A percentile compares a stretch with the other conserved stretches of the same genome.
Evolutionary conservation across 1,284 basidiomycete genomes (phyloP).

Genomic region (Mycena sp.): DNA sequence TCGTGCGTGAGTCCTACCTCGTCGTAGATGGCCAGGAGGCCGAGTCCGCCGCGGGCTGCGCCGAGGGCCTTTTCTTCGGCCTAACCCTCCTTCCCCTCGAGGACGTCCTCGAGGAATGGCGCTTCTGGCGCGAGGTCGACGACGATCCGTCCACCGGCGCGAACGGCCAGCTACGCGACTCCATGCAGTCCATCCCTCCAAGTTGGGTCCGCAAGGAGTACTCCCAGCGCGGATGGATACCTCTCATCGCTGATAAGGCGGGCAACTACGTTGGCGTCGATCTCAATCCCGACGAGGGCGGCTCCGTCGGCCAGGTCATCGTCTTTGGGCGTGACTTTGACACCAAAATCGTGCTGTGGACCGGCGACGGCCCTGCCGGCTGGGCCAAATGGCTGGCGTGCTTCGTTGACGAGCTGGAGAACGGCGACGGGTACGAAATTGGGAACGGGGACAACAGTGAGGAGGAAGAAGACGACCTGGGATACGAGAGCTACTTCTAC

Average conservation of each 20-base stretch:
- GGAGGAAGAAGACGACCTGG: slow-evolving; percentile 83
- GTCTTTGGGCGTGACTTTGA: slow-evolving; percentile 98
- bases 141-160: slow-evolving; percentile 83
- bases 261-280: slow-evolving; percentile 99
- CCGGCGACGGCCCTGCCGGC: slow-evolving; percentile 89
- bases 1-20: slow-evolving; percentile 87
- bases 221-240: slow-evolving; percentile 96
- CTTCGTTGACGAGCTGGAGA: slow-evolving; percentile 94
- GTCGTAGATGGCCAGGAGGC: slow-evolving; percentile 89
- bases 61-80: slow-evolving; percentile 92
- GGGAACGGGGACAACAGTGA: slow-evolving; percentile 76
- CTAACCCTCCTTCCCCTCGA: slow-evolving; percentile 87
- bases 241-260: slow-evolving; percentile 90
- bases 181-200: slow-evolving; percentile 91
- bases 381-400: slow-evolving; percentile 96
- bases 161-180: slow-evolving; percentile 73
- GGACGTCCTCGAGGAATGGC: slow-evolving; percentile 92
- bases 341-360: slow-evolving; percentile 95
- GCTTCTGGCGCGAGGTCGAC: slow-evolving; percentile 93
- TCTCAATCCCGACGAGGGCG: slow-evolving; percentile 84
- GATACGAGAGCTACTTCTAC: slow-evolving; percentile 89
- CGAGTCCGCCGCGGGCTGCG: slow-evolving; percentile 83
- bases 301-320: slow-evolving; percentile 91
- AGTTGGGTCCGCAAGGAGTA: slow-evolving; percentile 93
- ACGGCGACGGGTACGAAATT: slow-evolving; percentile 86